A percentile compares a stretch with the other conserved stretches of the same genome.
phyloP scores from a whole-genome alignment of 108 stramenopile species.

The Schizochytrium sp. region DNA sequence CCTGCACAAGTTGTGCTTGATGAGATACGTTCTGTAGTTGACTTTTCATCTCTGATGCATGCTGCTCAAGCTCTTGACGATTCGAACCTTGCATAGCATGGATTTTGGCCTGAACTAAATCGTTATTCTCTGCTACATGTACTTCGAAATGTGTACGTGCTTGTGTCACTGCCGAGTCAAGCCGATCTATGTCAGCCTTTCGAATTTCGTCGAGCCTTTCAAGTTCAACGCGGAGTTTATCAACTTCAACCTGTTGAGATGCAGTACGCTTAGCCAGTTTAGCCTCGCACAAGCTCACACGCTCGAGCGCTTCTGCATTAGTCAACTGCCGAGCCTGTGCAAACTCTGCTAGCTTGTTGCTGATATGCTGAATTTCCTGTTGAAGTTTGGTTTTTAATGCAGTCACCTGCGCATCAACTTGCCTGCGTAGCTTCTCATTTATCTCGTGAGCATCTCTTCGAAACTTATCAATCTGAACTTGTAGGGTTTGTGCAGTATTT shows the following conservation, averaged over 20 bases:
- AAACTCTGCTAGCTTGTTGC: slow-evolving; percentile 34
- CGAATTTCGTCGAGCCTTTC: neutral
- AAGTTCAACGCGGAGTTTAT: neutral
- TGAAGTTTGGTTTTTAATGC: neutral
- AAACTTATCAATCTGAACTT: slow-evolving; percentile 46
- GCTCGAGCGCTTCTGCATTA: neutral
- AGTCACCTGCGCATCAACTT: neutral
- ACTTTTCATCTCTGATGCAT: neutral
- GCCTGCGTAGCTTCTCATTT: neutral
- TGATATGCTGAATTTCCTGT: neutral
- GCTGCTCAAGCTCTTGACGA: neutral
- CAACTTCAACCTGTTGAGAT: slow-evolving; percentile 4
- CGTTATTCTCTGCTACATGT: neutral
- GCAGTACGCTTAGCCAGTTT: slow-evolving; percentile 40
- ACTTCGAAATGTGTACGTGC: neutral
- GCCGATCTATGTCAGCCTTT: neutral
- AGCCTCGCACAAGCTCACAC: slow-evolving; percentile 44
- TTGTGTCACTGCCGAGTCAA: neutral
- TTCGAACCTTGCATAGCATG: neutral
- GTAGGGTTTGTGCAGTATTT: slow-evolving; percentile 5
- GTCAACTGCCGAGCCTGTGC: slow-evolving; percentile 25
- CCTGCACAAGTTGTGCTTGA: neutral
- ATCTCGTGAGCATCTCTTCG: neutral
- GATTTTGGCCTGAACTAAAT: neutral
- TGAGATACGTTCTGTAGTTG: slow-evolving; percentile 14